Percentiles rank a stretch among this genome's conserved stretches.
Conservation (phyloP, 2,329 filamentous ascomycete genomes). For the Penicillium sp. region DNA sequence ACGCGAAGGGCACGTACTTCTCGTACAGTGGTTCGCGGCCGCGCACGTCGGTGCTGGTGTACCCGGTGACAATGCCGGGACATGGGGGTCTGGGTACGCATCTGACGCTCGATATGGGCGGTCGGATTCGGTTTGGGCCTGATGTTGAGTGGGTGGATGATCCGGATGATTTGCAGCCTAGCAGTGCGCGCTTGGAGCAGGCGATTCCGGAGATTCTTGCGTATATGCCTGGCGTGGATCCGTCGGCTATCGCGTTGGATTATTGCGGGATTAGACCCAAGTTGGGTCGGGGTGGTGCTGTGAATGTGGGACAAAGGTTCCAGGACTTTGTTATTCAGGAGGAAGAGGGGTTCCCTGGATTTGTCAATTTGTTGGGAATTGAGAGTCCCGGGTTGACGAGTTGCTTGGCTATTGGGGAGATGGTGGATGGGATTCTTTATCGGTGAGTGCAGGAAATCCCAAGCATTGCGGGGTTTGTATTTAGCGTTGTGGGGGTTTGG, state of each 20-base stretch:
- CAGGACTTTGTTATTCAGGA: conserved; percentile 79
- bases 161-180: conserved; percentile 70
- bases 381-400: conserved; percentile 93
- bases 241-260: conserved; percentile 68
- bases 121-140: conserved; percentile 85
- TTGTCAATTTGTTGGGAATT: conserved; percentile 88
- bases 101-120: conserved; percentile 83
- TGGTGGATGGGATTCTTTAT: conserved; percentile 64
- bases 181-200: conserved; percentile 60
- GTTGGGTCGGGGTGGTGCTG: conserved; percentile 63
- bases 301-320: conserved; percentile 62
- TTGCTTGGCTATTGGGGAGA: conserved; percentile 79
- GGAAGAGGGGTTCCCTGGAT: conserved; percentile 77
- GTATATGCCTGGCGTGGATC: conserved; percentile 76
- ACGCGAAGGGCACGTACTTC: conserved; percentile 96
- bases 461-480: neutral
- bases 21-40: conserved; percentile 71
- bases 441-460: conserved; percentile 11
- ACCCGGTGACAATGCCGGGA: conserved; percentile 81
- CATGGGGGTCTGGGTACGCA: conserved; percentile 91
- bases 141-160: conserved; percentile 90
- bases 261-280: conserved; percentile 95
- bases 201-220: conserved; percentile 74
- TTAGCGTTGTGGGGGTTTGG: neutral
- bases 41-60: conserved; percentile 72